These are phyloP conservation scores for Leishmania braziliensis DNA, from an alignment of 208 protist species.

Conservation along the genomic window DNA sequence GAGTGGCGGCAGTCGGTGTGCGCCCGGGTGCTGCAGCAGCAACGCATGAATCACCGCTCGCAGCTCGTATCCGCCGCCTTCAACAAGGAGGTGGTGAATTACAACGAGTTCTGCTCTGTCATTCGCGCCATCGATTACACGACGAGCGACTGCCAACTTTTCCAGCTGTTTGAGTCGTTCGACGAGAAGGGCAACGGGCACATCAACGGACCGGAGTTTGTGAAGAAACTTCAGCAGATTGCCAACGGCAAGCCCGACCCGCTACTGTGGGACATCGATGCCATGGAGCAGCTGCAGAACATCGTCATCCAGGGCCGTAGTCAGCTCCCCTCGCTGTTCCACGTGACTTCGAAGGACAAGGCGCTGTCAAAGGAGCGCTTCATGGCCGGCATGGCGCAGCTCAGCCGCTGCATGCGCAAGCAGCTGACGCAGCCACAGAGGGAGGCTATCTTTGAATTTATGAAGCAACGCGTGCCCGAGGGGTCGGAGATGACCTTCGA, in stretches of 20 bases:
- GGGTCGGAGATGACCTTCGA: constrained; percentile 63
- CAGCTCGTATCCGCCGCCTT: constrained; percentile 77
- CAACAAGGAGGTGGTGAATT: constrained; percentile 77
- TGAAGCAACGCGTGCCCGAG: constrained; percentile 46
- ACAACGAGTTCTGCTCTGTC: constrained; percentile 89
- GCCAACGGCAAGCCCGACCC: constrained; percentile 53
- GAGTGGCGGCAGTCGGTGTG: constrained; percentile 71
- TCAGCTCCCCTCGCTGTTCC: constrained; percentile 72
- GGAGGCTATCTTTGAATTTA: constrained; percentile 76
- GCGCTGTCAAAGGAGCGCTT: constrained; percentile 64
- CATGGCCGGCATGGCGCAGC: constrained; percentile 66
- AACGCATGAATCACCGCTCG: constrained; percentile 76
- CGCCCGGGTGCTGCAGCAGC: constrained; percentile 72
- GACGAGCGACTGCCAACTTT: constrained; percentile 80
- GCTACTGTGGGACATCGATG: constrained; percentile 82
- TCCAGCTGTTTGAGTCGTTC: constrained; percentile 82
- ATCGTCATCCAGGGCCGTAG: constrained; percentile 84
- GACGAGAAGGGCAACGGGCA: constrained; percentile 59
- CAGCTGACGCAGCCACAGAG: constrained; percentile 76
- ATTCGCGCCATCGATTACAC: constrained; percentile 86
- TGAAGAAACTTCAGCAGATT: constrained; percentile 58
- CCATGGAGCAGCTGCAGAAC: constrained; percentile 87
- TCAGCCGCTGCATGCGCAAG: constrained; percentile 79
- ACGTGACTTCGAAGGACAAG: constrained; percentile 61
- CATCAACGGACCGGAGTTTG: constrained; percentile 74